phyloP scores from a whole-genome alignment of 495 filamentous ascomycete species.

The Annulohypoxylon moriforme region DNA sequence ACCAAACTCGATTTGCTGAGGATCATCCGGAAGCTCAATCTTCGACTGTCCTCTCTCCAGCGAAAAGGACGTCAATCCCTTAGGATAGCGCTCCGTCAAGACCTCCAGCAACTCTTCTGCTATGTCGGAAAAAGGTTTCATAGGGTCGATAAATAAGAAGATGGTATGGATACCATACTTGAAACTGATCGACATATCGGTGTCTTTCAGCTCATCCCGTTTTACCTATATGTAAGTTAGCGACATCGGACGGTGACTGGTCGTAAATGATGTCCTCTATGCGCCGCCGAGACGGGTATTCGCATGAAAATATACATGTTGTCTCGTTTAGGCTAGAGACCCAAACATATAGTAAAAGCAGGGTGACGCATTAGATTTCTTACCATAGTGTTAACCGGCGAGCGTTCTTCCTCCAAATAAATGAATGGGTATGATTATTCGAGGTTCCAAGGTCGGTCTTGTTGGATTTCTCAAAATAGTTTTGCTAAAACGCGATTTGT shows the following conservation, averaged over 20 bases:
- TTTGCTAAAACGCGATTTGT: conserved; percentile 6
- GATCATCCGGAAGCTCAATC: conserved; percentile 52
- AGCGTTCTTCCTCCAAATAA: neutral
- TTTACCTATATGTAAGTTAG: conserved; percentile 25
- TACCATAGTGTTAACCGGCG: conserved; percentile 39
- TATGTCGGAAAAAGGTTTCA: conserved; percentile 68
- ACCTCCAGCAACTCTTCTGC: conserved; percentile 72
- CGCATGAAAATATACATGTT: neutral
- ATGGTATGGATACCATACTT: conserved; percentile 84
- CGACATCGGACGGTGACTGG: neutral
- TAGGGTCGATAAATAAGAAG: conserved; percentile 73
- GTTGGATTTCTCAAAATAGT: neutral
- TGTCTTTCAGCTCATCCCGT: conserved; percentile 46
- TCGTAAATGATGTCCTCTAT: neutral
- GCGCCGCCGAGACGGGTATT: neutral
- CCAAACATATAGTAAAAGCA: no score
- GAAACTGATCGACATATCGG: conserved; percentile 75
- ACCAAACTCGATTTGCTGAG: conserved; percentile 56
- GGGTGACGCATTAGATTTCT: conserved; percentile 24
- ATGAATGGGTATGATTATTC: neutral
- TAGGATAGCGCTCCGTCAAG: conserved; percentile 60
- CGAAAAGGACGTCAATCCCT: conserved; percentile 53
- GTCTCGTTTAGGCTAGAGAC: no score
- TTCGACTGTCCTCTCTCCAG: conserved; percentile 22
- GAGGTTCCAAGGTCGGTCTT: neutral